Evolutionary conservation across 2,329 filamentous ascomycete species (phyloP).

Genomic region (Curvularia eragrostidis): DNA sequence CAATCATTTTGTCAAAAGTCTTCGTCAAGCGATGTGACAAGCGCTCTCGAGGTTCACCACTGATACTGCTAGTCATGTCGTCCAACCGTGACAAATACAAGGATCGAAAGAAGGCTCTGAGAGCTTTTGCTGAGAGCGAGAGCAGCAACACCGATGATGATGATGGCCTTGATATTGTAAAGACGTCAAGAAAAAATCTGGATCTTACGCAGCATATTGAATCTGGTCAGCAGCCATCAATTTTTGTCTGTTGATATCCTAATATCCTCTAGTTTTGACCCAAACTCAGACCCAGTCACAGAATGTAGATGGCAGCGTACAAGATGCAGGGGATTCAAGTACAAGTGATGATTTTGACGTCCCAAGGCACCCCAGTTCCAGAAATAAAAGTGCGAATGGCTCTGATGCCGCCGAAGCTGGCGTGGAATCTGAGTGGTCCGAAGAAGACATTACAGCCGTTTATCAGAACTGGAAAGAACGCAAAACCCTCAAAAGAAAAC

Average conservation of each 20-base stretch:
- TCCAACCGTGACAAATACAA: constrained; percentile 21
- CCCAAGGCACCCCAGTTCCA: neutral
- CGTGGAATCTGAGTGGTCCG: constrained; percentile 53
- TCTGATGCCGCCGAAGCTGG: constrained; percentile 21
- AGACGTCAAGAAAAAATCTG: constrained; percentile 40
- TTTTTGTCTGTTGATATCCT: constrained; percentile 4
- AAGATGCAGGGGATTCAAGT: constrained; percentile 2
- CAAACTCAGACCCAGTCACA: constrained; percentile 37
- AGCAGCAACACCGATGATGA: constrained; percentile 45
- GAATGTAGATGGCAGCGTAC: constrained; percentile 8
- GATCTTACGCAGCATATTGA: constrained; percentile 46
- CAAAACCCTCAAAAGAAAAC: constrained; percentile 62
- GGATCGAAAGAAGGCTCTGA: constrained; percentile 27
- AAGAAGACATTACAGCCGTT: constrained; percentile 61
- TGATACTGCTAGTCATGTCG: constrained; percentile 22
- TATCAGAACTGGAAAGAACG: constrained; percentile 71
- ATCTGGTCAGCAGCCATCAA: constrained; percentile 25
- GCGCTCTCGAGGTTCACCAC: neutral
- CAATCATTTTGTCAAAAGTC: neutral
- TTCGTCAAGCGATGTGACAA: neutral
- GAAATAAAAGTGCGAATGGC: neutral
- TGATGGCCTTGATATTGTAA: constrained; percentile 53
- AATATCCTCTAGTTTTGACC: constrained; percentile 31
- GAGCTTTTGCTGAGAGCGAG: constrained; percentile 39
- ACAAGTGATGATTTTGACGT: constrained; percentile 21